phyloP scores from a whole-genome alignment of 176 grass and related monocot species.

The Hyparrhenia diplandra region DNA sequence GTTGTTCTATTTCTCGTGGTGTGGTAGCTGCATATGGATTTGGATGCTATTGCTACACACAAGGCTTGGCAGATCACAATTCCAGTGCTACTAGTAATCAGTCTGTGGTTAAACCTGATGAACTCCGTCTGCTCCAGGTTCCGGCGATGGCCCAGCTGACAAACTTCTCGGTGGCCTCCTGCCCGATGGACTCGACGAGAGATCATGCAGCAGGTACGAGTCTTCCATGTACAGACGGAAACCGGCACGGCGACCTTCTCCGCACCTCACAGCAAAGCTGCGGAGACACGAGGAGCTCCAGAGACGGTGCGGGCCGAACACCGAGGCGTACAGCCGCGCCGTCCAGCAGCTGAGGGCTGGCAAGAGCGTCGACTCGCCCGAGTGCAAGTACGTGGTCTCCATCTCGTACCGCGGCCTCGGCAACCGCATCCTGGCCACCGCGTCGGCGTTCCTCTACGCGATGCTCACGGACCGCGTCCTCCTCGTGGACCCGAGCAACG shows the following conservation, averaged over 20 bases:
- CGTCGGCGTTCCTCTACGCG: slow-evolving; percentile 67
- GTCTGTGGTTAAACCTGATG: background rate
- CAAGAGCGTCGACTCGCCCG: slow-evolving; percentile 3
- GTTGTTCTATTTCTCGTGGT: background rate
- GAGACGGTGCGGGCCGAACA: slow-evolving; percentile 59
- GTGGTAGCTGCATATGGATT: background rate
- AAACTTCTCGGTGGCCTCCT: slow-evolving; percentile 49
- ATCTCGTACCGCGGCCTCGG: slow-evolving; percentile 60
- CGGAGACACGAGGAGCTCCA: slow-evolving; percentile 58
- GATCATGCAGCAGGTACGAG: slow-evolving; percentile 60
- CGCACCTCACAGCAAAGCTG: slow-evolving; percentile 43
- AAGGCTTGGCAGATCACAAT: too few relatives aligned
- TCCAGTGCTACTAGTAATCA: too few relatives aligned
- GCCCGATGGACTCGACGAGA: slow-evolving; percentile 32
- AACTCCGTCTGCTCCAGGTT: background rate
- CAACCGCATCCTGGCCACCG: slow-evolving; percentile 56
- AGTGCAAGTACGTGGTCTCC: slow-evolving; percentile 66
- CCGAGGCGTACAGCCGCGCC: slow-evolving; percentile 37
- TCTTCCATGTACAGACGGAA: slow-evolving; percentile 37
- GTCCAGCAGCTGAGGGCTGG: slow-evolving; percentile 35
- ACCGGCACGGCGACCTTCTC: slow-evolving; percentile 30
- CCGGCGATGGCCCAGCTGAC: slow-evolving; percentile 9
- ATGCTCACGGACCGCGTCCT: slow-evolving; percentile 50
- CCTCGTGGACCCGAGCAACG: slow-evolving; percentile 47
- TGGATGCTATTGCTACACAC: background rate